Conservation (phyloP, 768 basidiomycete species). For the Suillus subalutaceus region DNA sequence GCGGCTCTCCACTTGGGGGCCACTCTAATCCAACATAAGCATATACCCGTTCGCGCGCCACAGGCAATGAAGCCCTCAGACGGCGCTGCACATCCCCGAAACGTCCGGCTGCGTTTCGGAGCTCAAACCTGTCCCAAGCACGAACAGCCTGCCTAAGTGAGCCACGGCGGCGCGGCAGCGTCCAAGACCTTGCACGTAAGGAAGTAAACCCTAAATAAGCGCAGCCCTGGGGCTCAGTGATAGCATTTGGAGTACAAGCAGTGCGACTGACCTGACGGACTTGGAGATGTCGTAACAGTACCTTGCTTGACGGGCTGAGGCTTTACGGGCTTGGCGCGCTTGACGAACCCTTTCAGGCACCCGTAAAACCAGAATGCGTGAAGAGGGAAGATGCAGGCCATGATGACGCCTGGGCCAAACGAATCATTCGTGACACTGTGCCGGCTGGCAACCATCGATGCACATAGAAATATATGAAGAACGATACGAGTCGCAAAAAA, state of each 20-base stretch:
- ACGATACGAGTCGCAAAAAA: constrained; percentile 56
- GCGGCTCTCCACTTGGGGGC: not conserved
- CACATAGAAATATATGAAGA: constrained; percentile 45
- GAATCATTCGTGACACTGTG: constrained; percentile 35
- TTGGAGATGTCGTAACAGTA: not conserved
- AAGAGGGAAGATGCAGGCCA: constrained; percentile 47
- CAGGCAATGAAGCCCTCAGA: constrained; percentile 29
- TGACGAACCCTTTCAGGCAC: constrained; percentile 50
- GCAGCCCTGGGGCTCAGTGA: constrained; percentile 1
- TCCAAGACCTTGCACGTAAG: constrained; percentile 19
- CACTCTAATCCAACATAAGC: constrained; percentile 31
- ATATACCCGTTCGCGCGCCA: constrained; percentile 29
- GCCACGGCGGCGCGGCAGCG: constrained; percentile 29
- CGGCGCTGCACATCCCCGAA: constrained; percentile 32
- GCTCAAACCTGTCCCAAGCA: constrained; percentile 31
- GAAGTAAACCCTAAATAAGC: constrained; percentile 13
- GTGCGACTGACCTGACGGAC: constrained; percentile 15
- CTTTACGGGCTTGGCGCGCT: constrained; percentile 26
- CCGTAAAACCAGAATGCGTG: constrained; percentile 58
- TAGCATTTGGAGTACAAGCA: not conserved
- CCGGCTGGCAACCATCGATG: constrained; percentile 35
- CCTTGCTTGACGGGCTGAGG: constrained; percentile 6
- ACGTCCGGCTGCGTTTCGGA: constrained; percentile 30
- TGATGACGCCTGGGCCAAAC: constrained; percentile 41
- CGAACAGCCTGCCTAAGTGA: constrained; percentile 31